These are phyloP conservation scores for Neoarthrinium moseri DNA, from an alignment of 2,329 filamentous ascomycete genomes.

Conservation along the genomic window DNA sequence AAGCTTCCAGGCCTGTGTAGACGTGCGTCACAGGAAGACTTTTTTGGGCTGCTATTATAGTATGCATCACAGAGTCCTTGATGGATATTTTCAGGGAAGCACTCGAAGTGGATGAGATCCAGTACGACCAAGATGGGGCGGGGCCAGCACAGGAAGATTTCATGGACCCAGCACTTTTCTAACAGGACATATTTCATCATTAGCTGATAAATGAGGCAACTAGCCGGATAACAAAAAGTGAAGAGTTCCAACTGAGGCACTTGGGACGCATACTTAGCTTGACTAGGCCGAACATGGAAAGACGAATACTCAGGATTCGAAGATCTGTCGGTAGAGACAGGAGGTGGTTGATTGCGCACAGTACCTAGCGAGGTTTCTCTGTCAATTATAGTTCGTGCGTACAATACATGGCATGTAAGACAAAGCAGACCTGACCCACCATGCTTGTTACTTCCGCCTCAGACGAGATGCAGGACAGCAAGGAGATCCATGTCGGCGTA, in stretches of 20 bases:
- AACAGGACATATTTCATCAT: too few relatives aligned
- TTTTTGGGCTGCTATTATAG: too few relatives aligned
- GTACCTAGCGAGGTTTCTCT: not conserved
- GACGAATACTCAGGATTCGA: not conserved
- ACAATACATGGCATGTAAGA: not conserved
- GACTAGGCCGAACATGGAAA: not conserved
- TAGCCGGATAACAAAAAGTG: not conserved
- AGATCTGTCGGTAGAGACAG: not conserved
- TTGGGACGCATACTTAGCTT: not conserved
- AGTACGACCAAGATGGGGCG: too few relatives aligned
- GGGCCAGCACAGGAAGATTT: too few relatives aligned
- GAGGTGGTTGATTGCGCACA: not conserved
- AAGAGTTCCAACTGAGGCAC: not conserved
- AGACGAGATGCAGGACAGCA: conserved; percentile 1
- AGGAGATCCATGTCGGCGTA: conserved; percentile 8
- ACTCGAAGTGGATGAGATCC: too few relatives aligned
- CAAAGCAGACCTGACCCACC: conserved; percentile 4
- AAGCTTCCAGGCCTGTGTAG: not conserved
- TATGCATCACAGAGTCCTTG: too few relatives aligned
- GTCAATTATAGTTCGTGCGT: not conserved
- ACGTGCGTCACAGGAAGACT: conserved; percentile 1
- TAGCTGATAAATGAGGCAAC: too few relatives aligned
- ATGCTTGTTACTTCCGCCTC: conserved; percentile 7
- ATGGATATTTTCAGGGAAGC: too few relatives aligned
- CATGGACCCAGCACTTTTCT: too few relatives aligned